These are phyloP conservation scores for Aethionema arabicum DNA, from an alignment of 345 rosid genomes.

Conservation along the genomic window DNA sequence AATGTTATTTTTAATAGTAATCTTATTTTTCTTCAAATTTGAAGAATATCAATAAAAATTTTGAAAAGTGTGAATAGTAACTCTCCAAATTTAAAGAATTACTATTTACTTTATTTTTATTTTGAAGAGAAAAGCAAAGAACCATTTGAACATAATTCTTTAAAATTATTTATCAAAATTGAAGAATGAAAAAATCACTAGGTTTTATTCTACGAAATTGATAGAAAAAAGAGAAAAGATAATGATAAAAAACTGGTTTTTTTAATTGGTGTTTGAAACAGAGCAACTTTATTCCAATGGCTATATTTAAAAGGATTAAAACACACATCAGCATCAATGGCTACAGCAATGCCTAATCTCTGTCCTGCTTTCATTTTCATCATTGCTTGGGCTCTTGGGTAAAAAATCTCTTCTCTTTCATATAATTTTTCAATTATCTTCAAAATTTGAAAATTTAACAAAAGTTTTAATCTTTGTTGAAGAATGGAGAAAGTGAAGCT, in stretches of 20 bases:
- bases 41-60: too few species aligned
- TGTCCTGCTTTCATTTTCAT: conserved; percentile 83
- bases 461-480: conserved; percentile 27
- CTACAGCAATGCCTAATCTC: conserved; percentile 97
- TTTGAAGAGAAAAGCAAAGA: too few species aligned
- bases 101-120: too few species aligned
- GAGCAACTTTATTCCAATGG: conserved; percentile 77
- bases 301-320: conserved; percentile 72
- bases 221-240: not conserved
- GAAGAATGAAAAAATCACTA: too few species aligned
- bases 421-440: not conserved
- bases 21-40: too few species aligned
- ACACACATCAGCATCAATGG: conserved; percentile 85
- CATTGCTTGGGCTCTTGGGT: conserved; percentile 85
- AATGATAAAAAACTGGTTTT: too few species aligned
- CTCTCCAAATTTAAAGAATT: too few species aligned
- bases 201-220: too few species aligned
- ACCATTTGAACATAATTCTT: too few species aligned
- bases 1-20: too few species aligned
- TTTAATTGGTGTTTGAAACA: conserved; percentile 33
- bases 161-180: too few species aligned
- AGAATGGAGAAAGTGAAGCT: conserved; percentile 79
- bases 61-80: too few species aligned
- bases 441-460: not conserved
- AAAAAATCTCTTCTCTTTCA: not conserved